Evolutionary conservation across 2,329 filamentous ascomycete genomes (phyloP).

Genomic region (Botrytis deweyae): DNA sequence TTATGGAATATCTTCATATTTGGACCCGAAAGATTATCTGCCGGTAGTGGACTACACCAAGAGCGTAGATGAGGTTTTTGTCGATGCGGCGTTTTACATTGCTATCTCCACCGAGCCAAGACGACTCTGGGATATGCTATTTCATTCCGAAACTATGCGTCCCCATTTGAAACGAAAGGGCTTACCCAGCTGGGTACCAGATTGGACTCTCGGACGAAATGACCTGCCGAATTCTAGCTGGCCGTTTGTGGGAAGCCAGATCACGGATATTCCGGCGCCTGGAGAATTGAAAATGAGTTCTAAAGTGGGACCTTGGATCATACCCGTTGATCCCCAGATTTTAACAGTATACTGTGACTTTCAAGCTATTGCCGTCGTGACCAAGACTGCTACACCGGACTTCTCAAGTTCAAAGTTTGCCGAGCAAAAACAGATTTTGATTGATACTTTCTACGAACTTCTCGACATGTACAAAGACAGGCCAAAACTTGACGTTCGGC

Average conservation of each 20-base stretch:
- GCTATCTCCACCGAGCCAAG: neutral
- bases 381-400: neutral
- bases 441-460: neutral
- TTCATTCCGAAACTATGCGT: neutral
- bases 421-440: neutral
- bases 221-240: neutral
- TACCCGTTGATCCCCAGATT: neutral
- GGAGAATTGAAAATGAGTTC: neutral
- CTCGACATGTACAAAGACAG: neutral
- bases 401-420: neutral
- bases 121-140: neutral
- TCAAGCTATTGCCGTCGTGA: neutral
- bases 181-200: neutral
- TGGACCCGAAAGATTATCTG: neutral
- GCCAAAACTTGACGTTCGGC: neutral
- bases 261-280: neutral
- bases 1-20: neutral
- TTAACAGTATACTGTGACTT: neutral
- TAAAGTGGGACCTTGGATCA: neutral
- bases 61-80: neutral
- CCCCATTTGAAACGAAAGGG: neutral
- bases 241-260: neutral
- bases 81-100: neutral
- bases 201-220: neutral
- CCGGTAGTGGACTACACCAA: slow-evolving; percentile 1